Evolutionary conservation across 129 eudicot genomes (phyloP), one percentile per base, ranked within the genome.

Genomic region (Heracleum sosnowskyi): DNA sequence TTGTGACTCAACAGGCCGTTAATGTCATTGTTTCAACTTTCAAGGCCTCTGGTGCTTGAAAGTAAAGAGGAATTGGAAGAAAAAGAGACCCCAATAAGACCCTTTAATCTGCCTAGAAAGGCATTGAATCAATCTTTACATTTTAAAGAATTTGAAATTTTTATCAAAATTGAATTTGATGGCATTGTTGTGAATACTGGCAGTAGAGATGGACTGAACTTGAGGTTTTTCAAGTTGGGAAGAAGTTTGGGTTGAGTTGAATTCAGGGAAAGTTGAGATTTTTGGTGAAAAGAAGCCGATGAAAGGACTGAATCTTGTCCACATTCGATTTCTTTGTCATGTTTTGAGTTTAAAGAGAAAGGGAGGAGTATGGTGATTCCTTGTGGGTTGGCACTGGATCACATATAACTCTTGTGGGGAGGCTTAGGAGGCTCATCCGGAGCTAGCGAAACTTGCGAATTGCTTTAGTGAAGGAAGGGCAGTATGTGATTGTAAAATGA

Each of bases 381-480:
- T 18, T 93, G 98, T 80, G 98, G 98, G 73, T 78, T 93, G 85
- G 86, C 97, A 45, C 87, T 93, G 74, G 98, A 66, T 91, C 98
- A 6, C 97, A 91, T 74, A 63, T 91, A 42, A 91, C 97, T n/a
- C 72, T 89, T 39, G 97, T 89, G 79, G 97, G 88, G 39, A 87
- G 85, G 79, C 97, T 92, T 13, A 85, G 85, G 78, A 49, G 34
- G 95, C 98, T 45, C 98, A 90, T 72, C 78, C 88, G 0, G 96
- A 93, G n/a, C n/a, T n/a, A n/a, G 76, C 87, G 82, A 31, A 88
- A 92, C 77, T 90, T 96, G 18, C 87, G 89, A 86, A 93, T 93
- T 45, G 84, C 96, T 1, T 73, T 88, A 85, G 73, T 90, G 87
- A 93, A 86, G 75, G 91, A 90, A 34, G 97, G 96, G 45, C 91